phyloP scores from a whole-genome alignment of 176 grass and related monocot genomes.

The Zea mays region DNA sequence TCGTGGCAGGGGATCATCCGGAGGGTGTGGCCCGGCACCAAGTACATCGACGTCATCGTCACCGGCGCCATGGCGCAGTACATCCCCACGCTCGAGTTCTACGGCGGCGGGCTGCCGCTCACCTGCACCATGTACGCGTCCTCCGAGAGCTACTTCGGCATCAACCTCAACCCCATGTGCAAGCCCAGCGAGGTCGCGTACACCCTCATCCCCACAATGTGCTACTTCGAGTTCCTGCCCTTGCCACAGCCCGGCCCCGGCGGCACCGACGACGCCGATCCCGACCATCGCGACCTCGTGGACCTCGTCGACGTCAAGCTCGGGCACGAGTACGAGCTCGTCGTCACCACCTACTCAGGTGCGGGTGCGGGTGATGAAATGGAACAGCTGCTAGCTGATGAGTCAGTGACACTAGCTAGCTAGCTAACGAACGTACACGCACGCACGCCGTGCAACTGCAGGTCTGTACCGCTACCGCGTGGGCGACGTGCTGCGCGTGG shows the following conservation, averaged over 20 bases:
- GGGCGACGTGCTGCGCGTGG: conserved; percentile 69
- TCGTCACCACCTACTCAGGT: conserved; percentile 70
- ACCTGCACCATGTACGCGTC: conserved; percentile 98
- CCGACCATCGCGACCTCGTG: conserved; percentile 49
- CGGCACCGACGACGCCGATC: neutral
- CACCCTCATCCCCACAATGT: conserved; percentile 92
- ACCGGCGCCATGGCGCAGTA: conserved; percentile 98
- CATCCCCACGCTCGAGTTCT: conserved; percentile 78
- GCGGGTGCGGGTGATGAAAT: neutral
- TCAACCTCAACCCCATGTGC: conserved; percentile 90
- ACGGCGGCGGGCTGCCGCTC: conserved; percentile 69
- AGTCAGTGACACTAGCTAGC: neutral
- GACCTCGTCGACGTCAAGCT: conserved; percentile 60
- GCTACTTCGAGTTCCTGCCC: conserved; percentile 97
- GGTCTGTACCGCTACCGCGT: conserved; percentile 69
- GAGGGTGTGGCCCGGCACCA: conserved; percentile 80
- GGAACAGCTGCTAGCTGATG: no score
- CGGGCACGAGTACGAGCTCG: conserved; percentile 68
- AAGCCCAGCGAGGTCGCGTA: conserved; percentile 82
- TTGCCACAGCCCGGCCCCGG: conserved; percentile 5
- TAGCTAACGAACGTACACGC: no score
- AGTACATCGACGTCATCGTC: conserved; percentile 98
- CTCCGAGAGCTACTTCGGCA: conserved; percentile 90
- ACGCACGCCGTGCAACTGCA: neutral
- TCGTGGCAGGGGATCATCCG: conserved; percentile 85